Conservation (phyloP, 2,329 filamentous ascomycete genomes). For the Clonostachys sp. region DNA sequence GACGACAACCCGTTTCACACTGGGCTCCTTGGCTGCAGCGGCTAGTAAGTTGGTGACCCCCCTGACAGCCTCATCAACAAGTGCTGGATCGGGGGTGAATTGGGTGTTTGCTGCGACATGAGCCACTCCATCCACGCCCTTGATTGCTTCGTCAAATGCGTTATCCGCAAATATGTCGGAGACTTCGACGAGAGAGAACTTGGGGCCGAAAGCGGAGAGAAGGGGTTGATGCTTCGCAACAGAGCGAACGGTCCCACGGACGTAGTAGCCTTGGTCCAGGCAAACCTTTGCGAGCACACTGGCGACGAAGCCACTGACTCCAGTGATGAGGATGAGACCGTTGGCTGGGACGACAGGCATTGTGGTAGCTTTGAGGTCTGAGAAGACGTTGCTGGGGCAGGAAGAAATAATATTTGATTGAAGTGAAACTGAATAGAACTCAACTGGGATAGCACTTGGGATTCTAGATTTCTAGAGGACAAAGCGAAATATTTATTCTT, state of each 20-base stretch:
- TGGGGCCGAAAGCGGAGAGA: background rate
- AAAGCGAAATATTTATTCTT: no score
- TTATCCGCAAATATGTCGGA: conserved; percentile 1
- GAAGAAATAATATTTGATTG: no score
- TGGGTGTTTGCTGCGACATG: background rate
- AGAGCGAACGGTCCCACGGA: conserved; percentile 23
- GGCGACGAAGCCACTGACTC: conserved; percentile 25
- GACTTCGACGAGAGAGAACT: background rate
- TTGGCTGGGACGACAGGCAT: background rate
- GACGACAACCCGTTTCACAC: background rate
- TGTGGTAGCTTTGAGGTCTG: no score
- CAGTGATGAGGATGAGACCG: conserved; percentile 20
- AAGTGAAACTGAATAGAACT: no score
- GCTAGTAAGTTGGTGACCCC: background rate
- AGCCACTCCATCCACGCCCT: background rate
- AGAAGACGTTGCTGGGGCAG: no score
- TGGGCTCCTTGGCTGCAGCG: background rate
- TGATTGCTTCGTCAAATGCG: conserved; percentile 1
- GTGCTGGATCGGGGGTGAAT: background rate
- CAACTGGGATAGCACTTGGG: no score
- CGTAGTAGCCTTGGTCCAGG: conserved; percentile 20
- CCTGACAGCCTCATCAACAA: background rate
- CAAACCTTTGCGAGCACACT: conserved; percentile 21
- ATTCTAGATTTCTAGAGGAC: no score
- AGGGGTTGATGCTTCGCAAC: background rate